Base-by-base conservation (phyloP, 2,329 filamentous ascomycete species). In the Penicillium concentricum region DNA sequence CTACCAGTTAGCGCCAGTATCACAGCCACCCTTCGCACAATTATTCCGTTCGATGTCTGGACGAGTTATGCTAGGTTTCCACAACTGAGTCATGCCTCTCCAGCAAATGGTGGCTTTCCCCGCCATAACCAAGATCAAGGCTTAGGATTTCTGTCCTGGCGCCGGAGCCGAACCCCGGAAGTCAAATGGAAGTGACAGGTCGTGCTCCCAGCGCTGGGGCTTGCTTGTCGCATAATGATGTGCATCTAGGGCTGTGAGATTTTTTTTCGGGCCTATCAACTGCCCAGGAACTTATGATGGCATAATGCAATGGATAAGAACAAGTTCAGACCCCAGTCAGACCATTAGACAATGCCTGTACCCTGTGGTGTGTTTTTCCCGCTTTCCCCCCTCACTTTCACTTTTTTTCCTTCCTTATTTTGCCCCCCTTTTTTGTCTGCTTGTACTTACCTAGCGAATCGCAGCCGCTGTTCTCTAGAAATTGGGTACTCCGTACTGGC, bases 141-240 rank as follows among this genome's bases (percentile, higher is more conserved):
- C n/a, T 50, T 54, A 9, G 24, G n/a, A 35, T 35, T 52, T 50
- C 45, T 44, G 45, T 16, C 52, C 38, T 51, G 45, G 22, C 52
- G 28, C 20, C 26, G 50, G 54, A 48, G 30, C 30, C 24, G 16
- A n/a, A 16, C 48, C 37, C 50, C 54, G 50, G 37, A 57, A 57
- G 54, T 57, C 54, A 57, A 54, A 34, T 16, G 2, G 37, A 54
- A 57, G 44, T 57, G 54, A 57, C 50, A 54, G 50, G 50, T 54
- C 50, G 34, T 46, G 54, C 34, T 32, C 18, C 12, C 30, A 51
- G 35, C 38, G 38, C 30, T 51, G 34, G 46, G 24, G 48, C 41
- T 51, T 56, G 54, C 28, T 52, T 46, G 16, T 52, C 41, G 28
- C 54, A 56, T 56, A 41, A 52, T 56, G 54, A 56, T 52, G 48